Conservation (phyloP, 2,329 filamentous ascomycete genomes). For the Cladosporium sp. region DNA sequence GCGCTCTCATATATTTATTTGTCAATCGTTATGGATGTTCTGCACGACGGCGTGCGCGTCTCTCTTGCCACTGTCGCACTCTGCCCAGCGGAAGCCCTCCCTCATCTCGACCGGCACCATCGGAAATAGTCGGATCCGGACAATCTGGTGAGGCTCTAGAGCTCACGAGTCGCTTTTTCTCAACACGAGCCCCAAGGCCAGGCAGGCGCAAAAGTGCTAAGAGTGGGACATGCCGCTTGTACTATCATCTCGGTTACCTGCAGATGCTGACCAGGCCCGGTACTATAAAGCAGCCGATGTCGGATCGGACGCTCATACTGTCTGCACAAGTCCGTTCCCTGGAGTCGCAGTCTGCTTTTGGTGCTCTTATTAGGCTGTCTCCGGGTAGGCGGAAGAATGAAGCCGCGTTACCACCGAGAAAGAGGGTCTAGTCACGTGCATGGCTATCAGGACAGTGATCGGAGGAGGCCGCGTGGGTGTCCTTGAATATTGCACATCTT, state of each 20-base stretch:
- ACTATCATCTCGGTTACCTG: slow-evolving; percentile 7
- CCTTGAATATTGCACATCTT: no score
- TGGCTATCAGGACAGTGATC: not conserved
- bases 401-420: slow-evolving; percentile 8
- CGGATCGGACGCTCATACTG: not conserved
- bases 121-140: slow-evolving; percentile 2
- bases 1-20: not conserved
- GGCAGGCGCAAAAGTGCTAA: not conserved
- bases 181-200: slow-evolving; percentile 2
- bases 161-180: not conserved
- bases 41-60: not conserved
- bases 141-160: slow-evolving; percentile 7
- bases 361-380: not conserved
- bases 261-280: slow-evolving; percentile 4
- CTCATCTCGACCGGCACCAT: not conserved
- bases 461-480: not conserved
- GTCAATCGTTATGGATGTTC: not conserved
- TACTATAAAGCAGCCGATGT: slow-evolving; percentile 7
- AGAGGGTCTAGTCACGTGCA: not conserved
- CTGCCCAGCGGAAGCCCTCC: not conserved
- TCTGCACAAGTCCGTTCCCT: not conserved
- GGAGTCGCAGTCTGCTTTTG: not conserved
- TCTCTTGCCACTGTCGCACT: not conserved
- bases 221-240: not conserved
- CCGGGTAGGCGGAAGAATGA: not conserved